Evolutionary conservation across 2,329 filamentous ascomycete species (phyloP), one percentile per base, ranked within the genome.

Genomic region (Exophiala aquamarina): DNA sequence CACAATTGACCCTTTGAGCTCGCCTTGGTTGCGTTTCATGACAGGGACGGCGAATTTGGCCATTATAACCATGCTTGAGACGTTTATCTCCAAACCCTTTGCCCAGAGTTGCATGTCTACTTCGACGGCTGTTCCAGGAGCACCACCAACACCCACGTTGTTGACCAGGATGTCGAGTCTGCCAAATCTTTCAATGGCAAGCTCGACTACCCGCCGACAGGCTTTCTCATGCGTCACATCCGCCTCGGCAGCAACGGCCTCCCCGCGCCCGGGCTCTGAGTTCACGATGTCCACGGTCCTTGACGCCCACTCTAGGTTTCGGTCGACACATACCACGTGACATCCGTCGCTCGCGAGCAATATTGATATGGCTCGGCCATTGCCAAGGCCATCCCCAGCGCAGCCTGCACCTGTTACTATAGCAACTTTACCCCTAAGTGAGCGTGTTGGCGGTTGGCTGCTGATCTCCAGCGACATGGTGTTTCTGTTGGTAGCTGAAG

Each of bases 1-100:
- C 55, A 84, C 70, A 49, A 84, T 79, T 31, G 64, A 71, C 5
- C 79, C 78, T 44, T 70, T 68, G 23, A 26, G 23, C 11, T 26
- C 23, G 6, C 23, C 23, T 6, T 72, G 65, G 44, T 83, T 83
- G 44, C 68, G 70, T 18, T 55, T 52, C 82, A 86, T 86, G 3
- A 68, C 75, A 0, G 82, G 82, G 21, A 86, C 75, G 0, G 75
- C 74, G 55, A 78, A 76, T 57, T 83, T 83, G 14, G 70, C 69
- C 79, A 86, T 84, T 44, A 77, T 68, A 20, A 85, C 76, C 82
- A 86, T 86, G 56, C 77, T 82, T 3, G 73, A 74, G 3, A 86
- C 78, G 56, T 86, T 86, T 36, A 84, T 67, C 35, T 82, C 72
- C 44, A 86, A 70, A 0, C 75, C 73, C 41, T 70, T 71, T 0